phyloP scores from a whole-genome alignment of 345 rosid species.

The Salix suchowensis region DNA sequence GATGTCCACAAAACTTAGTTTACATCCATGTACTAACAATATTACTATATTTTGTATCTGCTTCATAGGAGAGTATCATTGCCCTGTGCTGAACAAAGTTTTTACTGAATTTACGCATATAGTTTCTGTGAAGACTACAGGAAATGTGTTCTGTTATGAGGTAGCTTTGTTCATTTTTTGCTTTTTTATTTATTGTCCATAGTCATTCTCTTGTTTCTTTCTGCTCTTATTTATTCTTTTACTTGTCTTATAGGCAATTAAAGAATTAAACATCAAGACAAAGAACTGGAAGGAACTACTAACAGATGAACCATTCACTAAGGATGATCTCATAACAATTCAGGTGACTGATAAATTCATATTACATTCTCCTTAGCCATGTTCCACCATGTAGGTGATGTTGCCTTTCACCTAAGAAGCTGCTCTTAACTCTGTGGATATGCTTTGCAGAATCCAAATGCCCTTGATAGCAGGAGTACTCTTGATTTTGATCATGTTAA shows the following conservation, averaged over 20 bases:
- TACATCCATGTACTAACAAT: constrained; percentile 4
- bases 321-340: constrained; percentile 76
- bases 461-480: constrained; percentile 56
- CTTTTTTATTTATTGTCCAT: background rate
- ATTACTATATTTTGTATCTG: constrained; percentile 1
- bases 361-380: background rate
- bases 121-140: constrained; percentile 86
- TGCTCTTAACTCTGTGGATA: constrained; percentile 5
- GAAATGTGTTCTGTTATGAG: constrained; percentile 88
- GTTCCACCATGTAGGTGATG: background rate
- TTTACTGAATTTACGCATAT: constrained; percentile 88
- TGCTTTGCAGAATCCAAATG: constrained; percentile 70
- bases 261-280: constrained; percentile 85
- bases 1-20: background rate
- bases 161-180: constrained; percentile 28
- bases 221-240: background rate
- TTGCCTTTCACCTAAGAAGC: background rate
- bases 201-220: constrained; percentile 11
- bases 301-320: constrained; percentile 76
- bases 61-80: constrained; percentile 73
- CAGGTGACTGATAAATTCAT: constrained; percentile 42
- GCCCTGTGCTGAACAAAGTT: constrained; percentile 89
- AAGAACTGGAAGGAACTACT: constrained; percentile 91
- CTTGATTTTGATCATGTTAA: constrained; percentile 89
- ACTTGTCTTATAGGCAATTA: constrained; percentile 54